Conservation (phyloP, 2,329 filamentous ascomycete genomes). For the Karstenula rhodostoma region DNA sequence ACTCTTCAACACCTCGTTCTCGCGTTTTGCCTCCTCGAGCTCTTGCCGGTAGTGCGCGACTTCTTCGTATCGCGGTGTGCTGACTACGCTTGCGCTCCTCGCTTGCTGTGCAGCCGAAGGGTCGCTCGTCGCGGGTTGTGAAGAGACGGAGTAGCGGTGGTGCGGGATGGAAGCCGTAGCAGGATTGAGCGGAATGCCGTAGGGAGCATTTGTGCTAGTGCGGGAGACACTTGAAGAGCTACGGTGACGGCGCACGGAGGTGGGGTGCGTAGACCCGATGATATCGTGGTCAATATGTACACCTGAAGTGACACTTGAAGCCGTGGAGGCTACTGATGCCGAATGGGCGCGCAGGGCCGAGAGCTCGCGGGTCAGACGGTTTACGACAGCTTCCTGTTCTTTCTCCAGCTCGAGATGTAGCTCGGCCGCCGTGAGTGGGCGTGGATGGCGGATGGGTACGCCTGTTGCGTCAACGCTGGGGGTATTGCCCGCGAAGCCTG, state of each 20-base stretch:
- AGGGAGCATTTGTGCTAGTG: constrained; percentile 26
- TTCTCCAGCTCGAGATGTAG: constrained; percentile 90
- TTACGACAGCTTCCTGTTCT: constrained; percentile 94
- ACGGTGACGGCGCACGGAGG: constrained; percentile 63
- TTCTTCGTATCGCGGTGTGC: constrained; percentile 53
- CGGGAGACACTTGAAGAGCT: constrained; percentile 63
- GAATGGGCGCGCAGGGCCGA: constrained; percentile 78
- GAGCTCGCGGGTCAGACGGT: constrained; percentile 89
- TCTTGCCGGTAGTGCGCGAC: constrained; percentile 55
- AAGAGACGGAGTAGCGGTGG: constrained; percentile 45
- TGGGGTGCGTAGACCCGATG: constrained; percentile 60
- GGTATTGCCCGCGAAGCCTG: constrained; percentile 34
- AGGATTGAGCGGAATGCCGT: constrained; percentile 30
- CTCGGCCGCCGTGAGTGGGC: constrained; percentile 87
- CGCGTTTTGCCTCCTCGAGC: constrained; percentile 58
- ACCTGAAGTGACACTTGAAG: constrained; percentile 63
- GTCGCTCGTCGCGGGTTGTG: constrained; percentile 37
- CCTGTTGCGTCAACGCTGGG: constrained; percentile 57
- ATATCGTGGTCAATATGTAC: constrained; percentile 54
- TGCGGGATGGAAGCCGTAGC: constrained; percentile 36
- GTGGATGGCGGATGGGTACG: constrained; percentile 79
- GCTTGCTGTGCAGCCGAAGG: constrained; percentile 30
- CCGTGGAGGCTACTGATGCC: constrained; percentile 68
- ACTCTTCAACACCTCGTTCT: constrained; percentile 58
- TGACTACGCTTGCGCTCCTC: constrained; percentile 45